Evolutionary conservation across 2,329 filamentous ascomycete species (phyloP).

Genomic region (Alternaria sp.): DNA sequence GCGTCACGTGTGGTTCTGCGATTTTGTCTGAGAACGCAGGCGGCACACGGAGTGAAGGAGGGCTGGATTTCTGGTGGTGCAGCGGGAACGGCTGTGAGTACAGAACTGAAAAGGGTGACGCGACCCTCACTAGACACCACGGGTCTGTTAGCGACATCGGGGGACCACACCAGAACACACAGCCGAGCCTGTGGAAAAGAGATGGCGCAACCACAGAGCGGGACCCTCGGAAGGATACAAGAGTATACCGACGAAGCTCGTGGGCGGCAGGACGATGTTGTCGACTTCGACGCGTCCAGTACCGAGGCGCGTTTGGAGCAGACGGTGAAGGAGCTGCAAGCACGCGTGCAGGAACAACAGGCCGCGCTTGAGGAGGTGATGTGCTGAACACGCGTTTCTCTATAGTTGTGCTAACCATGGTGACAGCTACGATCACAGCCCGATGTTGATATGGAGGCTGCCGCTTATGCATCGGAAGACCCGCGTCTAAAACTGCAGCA

Average conservation of each 20-base stretch:
- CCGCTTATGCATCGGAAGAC: constrained; percentile 48
- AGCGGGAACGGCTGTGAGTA: not conserved
- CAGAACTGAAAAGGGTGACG: constrained; percentile 12
- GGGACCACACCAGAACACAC: constrained; percentile 7
- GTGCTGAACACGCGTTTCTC: not conserved
- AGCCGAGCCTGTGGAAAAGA: constrained; percentile 1
- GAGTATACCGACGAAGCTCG: constrained; percentile 36
- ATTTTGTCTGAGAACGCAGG: constrained; percentile 1
- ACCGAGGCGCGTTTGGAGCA: constrained; percentile 68
- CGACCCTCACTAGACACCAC: constrained; percentile 5
- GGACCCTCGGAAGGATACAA: constrained; percentile 40
- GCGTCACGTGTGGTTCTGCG: constrained; percentile 25
- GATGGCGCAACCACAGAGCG: constrained; percentile 36
- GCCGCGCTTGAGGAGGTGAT: constrained; percentile 58
- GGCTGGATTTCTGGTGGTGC: not conserved
- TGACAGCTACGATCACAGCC: constrained; percentile 56
- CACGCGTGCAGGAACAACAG: constrained; percentile 59
- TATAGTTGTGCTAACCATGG: constrained; percentile 27
- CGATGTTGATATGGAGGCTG: constrained; percentile 29
- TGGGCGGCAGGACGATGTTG: constrained; percentile 38
- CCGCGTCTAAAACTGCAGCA: constrained; percentile 54
- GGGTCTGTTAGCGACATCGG: constrained; percentile 13
- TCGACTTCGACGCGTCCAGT: constrained; percentile 51
- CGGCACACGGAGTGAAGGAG: not conserved
- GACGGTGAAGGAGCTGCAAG: constrained; percentile 72